Conservation (phyloP, 2,329 filamentous ascomycete species). For the Coniochaeta sp. region DNA sequence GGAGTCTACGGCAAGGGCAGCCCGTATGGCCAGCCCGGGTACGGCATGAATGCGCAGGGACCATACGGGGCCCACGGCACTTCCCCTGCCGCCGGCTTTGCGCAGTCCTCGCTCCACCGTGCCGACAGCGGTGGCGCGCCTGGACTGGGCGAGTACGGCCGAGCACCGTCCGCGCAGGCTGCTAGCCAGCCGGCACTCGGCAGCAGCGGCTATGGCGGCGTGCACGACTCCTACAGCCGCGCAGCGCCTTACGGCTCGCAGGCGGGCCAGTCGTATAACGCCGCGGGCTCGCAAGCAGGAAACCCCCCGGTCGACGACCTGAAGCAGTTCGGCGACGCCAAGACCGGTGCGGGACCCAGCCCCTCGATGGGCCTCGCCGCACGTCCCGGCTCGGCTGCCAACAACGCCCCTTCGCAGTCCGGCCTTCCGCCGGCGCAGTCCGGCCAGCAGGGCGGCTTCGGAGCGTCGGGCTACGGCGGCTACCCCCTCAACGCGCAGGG, state of each 20-base stretch:
- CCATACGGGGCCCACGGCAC: constrained; percentile 46
- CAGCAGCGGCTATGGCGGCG: constrained; percentile 39
- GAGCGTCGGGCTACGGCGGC: constrained; percentile 44
- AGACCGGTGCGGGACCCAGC: constrained; percentile 45
- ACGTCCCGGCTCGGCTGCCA: constrained; percentile 52
- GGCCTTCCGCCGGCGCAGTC: constrained; percentile 50
- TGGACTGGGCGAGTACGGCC: constrained; percentile 46
- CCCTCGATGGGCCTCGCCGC: constrained; percentile 42
- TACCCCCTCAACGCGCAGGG: constrained; percentile 46
- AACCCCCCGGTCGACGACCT: constrained; percentile 42
- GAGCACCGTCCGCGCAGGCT: constrained; percentile 40
- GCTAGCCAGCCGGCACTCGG: constrained; percentile 42
- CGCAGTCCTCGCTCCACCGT: constrained; percentile 43
- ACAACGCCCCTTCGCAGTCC: constrained; percentile 36
- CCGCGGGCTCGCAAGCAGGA: constrained; percentile 37
- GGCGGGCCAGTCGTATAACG: constrained; percentile 44
- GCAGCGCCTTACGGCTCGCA: constrained; percentile 47
- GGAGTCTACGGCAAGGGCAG: constrained; percentile 47
- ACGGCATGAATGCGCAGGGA: constrained; percentile 47
- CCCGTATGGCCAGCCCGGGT: constrained; percentile 47
- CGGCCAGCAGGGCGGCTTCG: constrained; percentile 33
- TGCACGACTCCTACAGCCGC: constrained; percentile 48
- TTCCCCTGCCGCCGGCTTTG: constrained; percentile 45
- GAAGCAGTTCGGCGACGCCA: constrained; percentile 52
- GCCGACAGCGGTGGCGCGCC: constrained; percentile 42